Base-by-base conservation (phyloP, 106 monocot species). In the Gastrodia elata region DNA sequence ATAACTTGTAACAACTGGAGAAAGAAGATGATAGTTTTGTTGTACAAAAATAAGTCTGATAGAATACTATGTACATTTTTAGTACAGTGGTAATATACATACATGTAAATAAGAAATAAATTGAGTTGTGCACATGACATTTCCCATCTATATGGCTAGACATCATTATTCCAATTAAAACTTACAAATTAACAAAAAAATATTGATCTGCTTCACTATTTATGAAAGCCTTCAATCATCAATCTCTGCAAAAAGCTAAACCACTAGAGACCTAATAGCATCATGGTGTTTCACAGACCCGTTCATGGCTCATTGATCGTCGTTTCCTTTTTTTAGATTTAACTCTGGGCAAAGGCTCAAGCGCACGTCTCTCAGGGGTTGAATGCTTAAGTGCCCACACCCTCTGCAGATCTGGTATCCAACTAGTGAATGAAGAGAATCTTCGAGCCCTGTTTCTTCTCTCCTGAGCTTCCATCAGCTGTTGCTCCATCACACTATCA, bases 251-350 rank as follows among this genome's bases (percentile, higher is more conserved):
- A 37, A 20, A 6, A 67, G 5, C 67, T 18, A 20, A 18, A 36
- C 67, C 34, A n/a, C 67, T 67, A 37, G 36, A 67, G 37, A 3
- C n/a, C 30, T 28, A 2, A 13, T 3, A 11, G 61, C n/a, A 67
- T 67, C 67, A 67, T 4, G 96, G 96, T 22, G 96, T 97, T 79
- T 97, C 96, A 26, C 81, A 78, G 4, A 97, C 96, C 80, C 81
- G 77, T 74, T 90, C 85, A 65, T 72, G 71, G 36, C 30, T 65
- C 4, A 75, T 28, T 4, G 49, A n/a, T 28, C 68, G 75, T 56
- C 75, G n/a, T 65, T 80, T 92, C 73, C 75, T 87, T 37, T 71
- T 75, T 65, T 76, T 77, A 5, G 70, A 74, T 42, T 78, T 72
- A 41, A 68, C 28, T 15, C 75, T 78, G 13, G 68, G 74, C 20